Conservation (phyloP, 345 rosid species). For the Citrus sp. region DNA sequence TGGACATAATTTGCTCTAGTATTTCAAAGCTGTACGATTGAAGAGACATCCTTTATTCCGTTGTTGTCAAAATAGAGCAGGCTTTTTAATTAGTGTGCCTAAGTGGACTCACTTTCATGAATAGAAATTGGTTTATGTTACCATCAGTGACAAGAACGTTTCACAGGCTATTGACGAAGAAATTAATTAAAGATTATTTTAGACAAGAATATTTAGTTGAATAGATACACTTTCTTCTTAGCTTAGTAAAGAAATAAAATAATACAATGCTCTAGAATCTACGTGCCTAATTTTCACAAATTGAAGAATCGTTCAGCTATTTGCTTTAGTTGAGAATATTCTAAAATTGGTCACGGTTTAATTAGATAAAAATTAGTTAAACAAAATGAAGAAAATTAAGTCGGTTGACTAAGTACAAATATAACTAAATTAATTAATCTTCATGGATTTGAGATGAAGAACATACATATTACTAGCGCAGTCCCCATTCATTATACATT, state of each 20-base stretch:
- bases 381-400: neutral
- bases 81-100: neutral
- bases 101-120: neutral
- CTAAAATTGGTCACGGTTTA: neutral
- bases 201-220: neutral
- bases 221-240: no score
- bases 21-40: neutral
- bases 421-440: neutral
- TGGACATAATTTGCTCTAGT: neutral
- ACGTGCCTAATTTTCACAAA: no score
- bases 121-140: conserved; percentile 5
- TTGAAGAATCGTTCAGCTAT: neutral
- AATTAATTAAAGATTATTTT: neutral
- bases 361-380: neutral
- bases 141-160: neutral
- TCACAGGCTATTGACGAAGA: neutral
- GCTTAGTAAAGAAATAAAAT: neutral
- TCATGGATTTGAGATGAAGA: conserved; percentile 2
- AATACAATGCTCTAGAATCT: no score
- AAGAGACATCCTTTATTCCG: neutral
- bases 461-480: neutral
- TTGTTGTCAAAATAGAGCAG: neutral
- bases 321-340: neutral
- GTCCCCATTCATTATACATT: neutral
- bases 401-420: neutral